These are phyloP conservation scores for Trichophyton schoenleinii DNA, from an alignment of 2,329 filamentous ascomycete species.

Conservation along the genomic window DNA sequence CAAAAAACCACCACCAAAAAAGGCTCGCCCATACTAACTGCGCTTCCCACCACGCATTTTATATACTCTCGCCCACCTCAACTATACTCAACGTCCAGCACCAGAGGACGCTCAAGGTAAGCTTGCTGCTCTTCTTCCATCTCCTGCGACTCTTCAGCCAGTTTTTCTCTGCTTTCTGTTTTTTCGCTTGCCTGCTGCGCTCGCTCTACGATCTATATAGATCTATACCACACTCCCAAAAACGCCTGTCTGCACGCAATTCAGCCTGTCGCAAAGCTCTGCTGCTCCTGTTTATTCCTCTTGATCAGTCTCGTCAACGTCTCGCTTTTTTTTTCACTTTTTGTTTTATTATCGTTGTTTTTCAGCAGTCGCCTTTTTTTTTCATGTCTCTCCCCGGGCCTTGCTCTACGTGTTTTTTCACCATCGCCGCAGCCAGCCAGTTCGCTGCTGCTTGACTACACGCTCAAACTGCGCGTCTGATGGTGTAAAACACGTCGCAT, in stretches of 20 bases:
- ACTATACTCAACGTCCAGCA: constrained; percentile 20
- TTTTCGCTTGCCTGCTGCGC: background rate
- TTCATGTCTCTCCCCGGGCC: background rate
- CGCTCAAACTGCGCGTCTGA: background rate
- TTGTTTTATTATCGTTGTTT: background rate
- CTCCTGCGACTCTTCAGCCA: background rate
- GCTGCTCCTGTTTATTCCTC: background rate
- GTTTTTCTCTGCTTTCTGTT: background rate
- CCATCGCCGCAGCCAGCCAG: background rate
- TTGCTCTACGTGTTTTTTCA: background rate
- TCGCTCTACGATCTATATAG: background rate
- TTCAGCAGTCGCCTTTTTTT: background rate
- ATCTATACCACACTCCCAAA: background rate
- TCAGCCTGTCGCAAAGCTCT: background rate
- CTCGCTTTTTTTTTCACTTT: background rate
- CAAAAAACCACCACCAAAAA: constrained; percentile 17
- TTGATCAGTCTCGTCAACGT: background rate
- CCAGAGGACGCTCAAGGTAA: background rate
- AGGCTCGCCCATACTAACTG: constrained; percentile 9
- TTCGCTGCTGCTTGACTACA: background rate
- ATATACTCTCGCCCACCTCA: constrained; percentile 13
- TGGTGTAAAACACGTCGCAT: background rate
- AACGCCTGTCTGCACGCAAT: background rate
- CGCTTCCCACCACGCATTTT: constrained; percentile 16
- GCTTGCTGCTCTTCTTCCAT: background rate